Evolutionary conservation across 768 basidiomycete genomes (phyloP).

Genomic region (Sporobolomyces pararoseus): DNA sequence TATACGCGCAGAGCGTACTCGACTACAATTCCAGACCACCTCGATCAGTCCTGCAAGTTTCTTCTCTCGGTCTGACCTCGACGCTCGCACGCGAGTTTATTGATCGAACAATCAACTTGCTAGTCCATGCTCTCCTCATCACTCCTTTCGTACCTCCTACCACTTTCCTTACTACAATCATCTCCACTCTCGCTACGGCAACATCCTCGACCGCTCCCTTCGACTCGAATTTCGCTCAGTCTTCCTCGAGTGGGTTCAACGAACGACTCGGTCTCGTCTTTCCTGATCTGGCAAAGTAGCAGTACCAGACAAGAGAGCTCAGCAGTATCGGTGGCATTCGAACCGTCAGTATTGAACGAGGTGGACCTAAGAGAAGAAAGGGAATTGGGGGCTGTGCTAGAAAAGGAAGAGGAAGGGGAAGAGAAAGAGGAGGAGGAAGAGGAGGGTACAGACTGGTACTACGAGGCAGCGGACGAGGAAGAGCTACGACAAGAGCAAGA

Average conservation of each 20-base stretch:
- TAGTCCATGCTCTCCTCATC: constrained; percentile 17
- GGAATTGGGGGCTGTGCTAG: too few species aligned
- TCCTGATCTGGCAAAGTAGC: too few species aligned
- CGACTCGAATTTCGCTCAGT: neutral
- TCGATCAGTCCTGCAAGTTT: too few species aligned
- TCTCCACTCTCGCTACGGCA: neutral
- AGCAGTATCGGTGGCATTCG: too few species aligned
- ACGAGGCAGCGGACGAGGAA: neutral
- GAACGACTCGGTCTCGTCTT: neutral
- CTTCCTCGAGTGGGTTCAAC: neutral
- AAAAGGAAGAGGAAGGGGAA: neutral
- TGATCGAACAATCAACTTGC: too few species aligned
- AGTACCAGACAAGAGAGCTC: too few species aligned
- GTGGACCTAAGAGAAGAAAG: too few species aligned
- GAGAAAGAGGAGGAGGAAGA: neutral
- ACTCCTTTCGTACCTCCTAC: neutral
- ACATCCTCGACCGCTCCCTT: neutral
- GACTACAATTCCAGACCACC: too few species aligned
- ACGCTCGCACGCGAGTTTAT: too few species aligned
- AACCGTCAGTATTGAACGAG: too few species aligned
- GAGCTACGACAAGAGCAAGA: constrained; percentile 5
- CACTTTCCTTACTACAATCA: neutral
- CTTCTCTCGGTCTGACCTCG: too few species aligned
- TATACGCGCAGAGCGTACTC: too few species aligned
- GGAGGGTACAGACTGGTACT: constrained; percentile 1